A percentile compares a stretch with the other conserved stretches of the same genome.
Conservation (phyloP, 2,329 filamentous ascomycete species). For the Metarhizium anisopliae region DNA sequence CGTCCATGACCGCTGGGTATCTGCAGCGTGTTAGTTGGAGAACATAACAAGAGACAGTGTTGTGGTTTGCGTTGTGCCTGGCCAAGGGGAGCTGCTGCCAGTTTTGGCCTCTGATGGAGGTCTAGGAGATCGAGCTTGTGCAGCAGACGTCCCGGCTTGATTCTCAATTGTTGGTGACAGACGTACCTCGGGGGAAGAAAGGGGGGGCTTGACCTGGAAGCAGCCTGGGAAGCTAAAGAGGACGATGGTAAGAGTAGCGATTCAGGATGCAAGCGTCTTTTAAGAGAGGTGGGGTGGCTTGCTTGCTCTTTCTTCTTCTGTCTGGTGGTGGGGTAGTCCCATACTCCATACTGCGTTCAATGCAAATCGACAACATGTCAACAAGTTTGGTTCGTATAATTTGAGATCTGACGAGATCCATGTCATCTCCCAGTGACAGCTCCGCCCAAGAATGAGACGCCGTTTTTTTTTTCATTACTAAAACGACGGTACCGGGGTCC, state of each 20-base stretch:
- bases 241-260: background rate
- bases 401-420: no score
- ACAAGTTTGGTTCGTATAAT: no score
- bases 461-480: no score
- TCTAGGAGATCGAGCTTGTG: background rate
- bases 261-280: background rate
- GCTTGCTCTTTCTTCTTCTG: background rate
- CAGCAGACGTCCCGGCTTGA: background rate
- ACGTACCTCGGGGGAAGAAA: background rate
- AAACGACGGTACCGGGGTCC: no score
- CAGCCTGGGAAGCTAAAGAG: background rate
- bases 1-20: conserved; percentile 34
- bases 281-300: background rate
- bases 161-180: background rate
- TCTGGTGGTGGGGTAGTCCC: no score
- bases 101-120: background rate
- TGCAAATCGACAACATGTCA: no score
- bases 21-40: background rate
- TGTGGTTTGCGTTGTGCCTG: no score
- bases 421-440: no score
- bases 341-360: no score
- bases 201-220: background rate
- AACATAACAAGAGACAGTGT: no score
- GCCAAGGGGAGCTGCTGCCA: background rate
- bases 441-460: no score